Conservation (phyloP, 2,329 filamentous ascomycete genomes). For the Trichoderma aggressivum region DNA sequence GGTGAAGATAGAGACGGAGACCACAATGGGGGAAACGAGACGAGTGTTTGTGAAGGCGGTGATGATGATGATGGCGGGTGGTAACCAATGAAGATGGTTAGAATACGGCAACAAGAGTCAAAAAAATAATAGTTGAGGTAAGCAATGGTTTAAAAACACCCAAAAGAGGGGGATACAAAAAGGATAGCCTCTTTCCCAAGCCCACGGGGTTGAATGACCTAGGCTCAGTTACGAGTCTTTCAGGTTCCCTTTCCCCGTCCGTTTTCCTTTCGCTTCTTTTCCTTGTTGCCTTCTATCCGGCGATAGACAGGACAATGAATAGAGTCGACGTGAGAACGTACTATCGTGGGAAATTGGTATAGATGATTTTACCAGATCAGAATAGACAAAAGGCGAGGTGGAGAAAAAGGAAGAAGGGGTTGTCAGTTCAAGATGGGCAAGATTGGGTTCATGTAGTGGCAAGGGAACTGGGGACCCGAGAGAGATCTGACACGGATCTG, state of each 20-base stretch:
- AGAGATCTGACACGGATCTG: not conserved
- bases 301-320: not conserved
- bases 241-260: not conserved
- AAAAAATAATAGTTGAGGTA: not conserved
- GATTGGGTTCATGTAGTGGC: not conserved
- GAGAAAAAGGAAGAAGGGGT: not conserved
- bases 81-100: not conserved
- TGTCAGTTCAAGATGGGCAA: not conserved
- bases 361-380: not conserved
- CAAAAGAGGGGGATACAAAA: conserved; percentile 13
- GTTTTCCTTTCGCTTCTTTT: not conserved
- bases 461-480: not conserved
- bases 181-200: conserved; percentile 15
- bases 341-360: not conserved
- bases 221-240: conserved; percentile 11
- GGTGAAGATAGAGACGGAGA: conserved; percentile 19
- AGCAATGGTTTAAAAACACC: not conserved
- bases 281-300: not conserved
- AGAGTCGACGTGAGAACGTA: not conserved
- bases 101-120: not conserved
- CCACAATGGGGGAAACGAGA: conserved; percentile 8
- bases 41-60: not conserved
- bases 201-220: not conserved
- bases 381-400: not conserved
- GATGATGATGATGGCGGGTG: not conserved